phyloP scores from a whole-genome alignment of 140 eudicot genomes.

The Stevia rebaudiana region DNA sequence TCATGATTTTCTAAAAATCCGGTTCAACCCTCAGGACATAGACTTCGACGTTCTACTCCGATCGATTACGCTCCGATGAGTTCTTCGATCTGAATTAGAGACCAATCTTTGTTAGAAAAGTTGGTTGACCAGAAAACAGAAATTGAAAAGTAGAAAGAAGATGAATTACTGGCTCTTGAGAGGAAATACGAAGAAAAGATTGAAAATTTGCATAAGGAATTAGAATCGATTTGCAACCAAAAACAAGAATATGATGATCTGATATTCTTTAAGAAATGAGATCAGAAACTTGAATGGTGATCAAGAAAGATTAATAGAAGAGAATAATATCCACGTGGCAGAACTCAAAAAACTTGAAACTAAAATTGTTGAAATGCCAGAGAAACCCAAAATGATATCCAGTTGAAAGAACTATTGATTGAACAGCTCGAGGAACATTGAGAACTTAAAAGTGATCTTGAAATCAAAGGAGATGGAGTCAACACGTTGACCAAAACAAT shows the following conservation, averaged over 20 bases:
- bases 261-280: slow-evolving; percentile 33
- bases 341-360: slow-evolving; percentile 29
- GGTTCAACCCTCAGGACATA: too few relatives aligned
- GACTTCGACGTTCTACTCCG: too few relatives aligned
- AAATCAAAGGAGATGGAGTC: slow-evolving; percentile 63
- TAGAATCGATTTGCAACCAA: slow-evolving; percentile 28
- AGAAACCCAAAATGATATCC: slow-evolving; percentile 26
- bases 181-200: slow-evolving; percentile 39
- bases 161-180: slow-evolving; percentile 46
- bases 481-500: slow-evolving; percentile 55
- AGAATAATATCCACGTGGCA: slow-evolving; percentile 20
- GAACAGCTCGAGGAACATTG: slow-evolving; percentile 61
- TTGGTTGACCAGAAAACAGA: slow-evolving; percentile 42
- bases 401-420: slow-evolving; percentile 34
- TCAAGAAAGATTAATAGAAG: slow-evolving; percentile 30
- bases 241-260: slow-evolving; percentile 26
- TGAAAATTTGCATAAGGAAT: slow-evolving; percentile 35
- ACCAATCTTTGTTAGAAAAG: slow-evolving; percentile 32
- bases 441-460: slow-evolving; percentile 67
- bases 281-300: slow-evolving; percentile 30
- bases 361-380: slow-evolving; percentile 32
- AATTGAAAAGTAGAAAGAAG: slow-evolving; percentile 50
- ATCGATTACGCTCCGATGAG: too few relatives aligned
- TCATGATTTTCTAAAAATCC: too few relatives aligned
- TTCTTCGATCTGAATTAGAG: slow-evolving; percentile 48